These are phyloP conservation scores for Colletotrichum paranaense DNA, from an alignment of 2,329 filamentous ascomycete species.

Conservation along the genomic window DNA sequence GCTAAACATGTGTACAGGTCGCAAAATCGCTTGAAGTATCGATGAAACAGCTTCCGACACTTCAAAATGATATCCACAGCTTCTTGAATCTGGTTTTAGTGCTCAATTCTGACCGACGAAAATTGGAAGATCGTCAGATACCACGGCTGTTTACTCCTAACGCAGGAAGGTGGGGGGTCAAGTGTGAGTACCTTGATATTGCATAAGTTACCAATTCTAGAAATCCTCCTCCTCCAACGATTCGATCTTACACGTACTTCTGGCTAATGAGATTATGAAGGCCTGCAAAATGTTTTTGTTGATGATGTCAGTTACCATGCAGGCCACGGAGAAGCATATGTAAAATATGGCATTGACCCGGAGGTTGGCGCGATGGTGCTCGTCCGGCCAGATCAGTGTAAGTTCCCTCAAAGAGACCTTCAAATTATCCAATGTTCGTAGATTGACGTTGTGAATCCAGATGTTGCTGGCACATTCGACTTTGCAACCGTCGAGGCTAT, in stretches of 20 bases:
- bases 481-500: neutral
- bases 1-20: neutral
- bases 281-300: conserved; percentile 60
- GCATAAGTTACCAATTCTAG: too few species aligned
- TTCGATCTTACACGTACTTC: too few species aligned
- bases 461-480: neutral
- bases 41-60: neutral
- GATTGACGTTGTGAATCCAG: neutral
- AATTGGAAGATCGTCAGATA: conserved; percentile 8
- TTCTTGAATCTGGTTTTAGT: neutral
- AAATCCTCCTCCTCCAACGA: too few species aligned
- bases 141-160: conserved; percentile 1
- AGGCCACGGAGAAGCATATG: conserved; percentile 62
- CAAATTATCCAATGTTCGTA: neutral
- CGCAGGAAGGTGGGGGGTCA: neutral
- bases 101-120: conserved; percentile 7
- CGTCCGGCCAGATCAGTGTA: conserved; percentile 75
- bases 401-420: conserved; percentile 49
- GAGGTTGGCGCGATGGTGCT: conserved; percentile 68
- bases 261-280: neutral
- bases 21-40: neutral
- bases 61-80: neutral
- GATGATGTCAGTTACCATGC: conserved; percentile 66
- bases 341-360: conserved; percentile 67
- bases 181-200: conserved; percentile 1